Base-by-base conservation (phyloP, 148 eudicot species). In the Simmondsia chinensis region DNA sequence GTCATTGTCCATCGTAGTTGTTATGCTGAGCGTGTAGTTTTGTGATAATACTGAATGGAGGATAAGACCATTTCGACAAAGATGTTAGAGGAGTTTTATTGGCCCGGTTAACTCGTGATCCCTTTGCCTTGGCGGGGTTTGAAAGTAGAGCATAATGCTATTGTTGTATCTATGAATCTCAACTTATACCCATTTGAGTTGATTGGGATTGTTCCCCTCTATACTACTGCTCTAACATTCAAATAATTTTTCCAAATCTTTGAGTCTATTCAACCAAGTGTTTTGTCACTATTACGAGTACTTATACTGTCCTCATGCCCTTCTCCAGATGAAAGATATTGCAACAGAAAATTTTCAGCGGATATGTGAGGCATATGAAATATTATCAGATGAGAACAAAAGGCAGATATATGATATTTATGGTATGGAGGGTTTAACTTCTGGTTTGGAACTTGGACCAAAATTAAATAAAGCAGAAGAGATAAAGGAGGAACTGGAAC, bases 301-400 rank as follows among this genome's bases (percentile, higher is more conserved):
- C 9, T 28, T 5, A 4, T 28, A 5, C 5, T 28, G 31, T 43
- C 8, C 22, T 17, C 27, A 9, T 55, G 14, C 30, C 39, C 42
- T 30, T 30, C 45, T 50, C 53, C 80, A 91, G 99, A 82, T 85
- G 94, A 91, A 91, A 76, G 95, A 85, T 32, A 75, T 66, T 48
- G 99, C 99, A 9, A 91, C 99, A 19, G 79, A 91, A 50, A 91
- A 91, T 63, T 91, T 91, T 57, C 99, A 91, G 65, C 70, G 94
- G 54, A 82, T 91, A 74, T 82, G 99, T 68, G 81, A 91, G 68
- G 99, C 99, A 33, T 91, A 91, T 64, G 99, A 91, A 68, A 85
- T 91, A 61, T 75, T 91, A 59, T 64, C 86, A 6, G 99, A 91
- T 57, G 95, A 70, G 62, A 59, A 49, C 48, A 91, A 85, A 60